Conservation (phyloP, 2,329 filamentous ascomycete genomes). For the Trichothecium roseum region DNA sequence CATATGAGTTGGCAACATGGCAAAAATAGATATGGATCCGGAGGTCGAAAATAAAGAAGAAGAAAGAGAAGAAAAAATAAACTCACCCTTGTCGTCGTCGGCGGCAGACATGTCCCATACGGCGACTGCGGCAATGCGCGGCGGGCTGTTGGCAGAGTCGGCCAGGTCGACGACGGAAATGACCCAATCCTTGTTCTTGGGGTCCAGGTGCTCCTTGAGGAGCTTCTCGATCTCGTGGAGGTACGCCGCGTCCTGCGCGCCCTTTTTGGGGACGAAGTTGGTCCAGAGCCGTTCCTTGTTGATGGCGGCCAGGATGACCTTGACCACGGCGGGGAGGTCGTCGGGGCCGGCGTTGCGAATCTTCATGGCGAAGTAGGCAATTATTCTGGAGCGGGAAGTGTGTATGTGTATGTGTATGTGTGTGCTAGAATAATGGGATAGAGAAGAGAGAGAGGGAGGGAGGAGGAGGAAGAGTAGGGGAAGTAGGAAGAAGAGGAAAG, state of each 20-base stretch:
- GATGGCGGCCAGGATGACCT: slow-evolving; percentile 7
- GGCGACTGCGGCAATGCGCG: slow-evolving; percentile 7
- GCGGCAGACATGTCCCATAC: slow-evolving; percentile 9
- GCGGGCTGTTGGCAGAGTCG: slow-evolving; percentile 2
- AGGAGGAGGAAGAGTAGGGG: no score
- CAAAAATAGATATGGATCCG: no score
- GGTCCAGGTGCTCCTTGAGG: slow-evolving; percentile 8
- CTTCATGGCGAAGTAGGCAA: no score
- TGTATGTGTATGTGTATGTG: no score
- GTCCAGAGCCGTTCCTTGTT: slow-evolving; percentile 7
- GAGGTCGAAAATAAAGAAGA: no score
- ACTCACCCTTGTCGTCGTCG: slow-evolving; percentile 5
- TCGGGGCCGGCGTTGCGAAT: slow-evolving; percentile 5
- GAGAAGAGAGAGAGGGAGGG: no score
- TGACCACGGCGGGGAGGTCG: slow-evolving; percentile 6
- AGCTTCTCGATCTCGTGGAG: slow-evolving; percentile 5
- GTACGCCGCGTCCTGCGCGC: slow-evolving; percentile 7
- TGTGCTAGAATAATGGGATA: no score
- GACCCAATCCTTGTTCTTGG: slow-evolving; percentile 8
- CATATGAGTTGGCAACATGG: no score
- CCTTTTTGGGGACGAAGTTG: slow-evolving; percentile 5
- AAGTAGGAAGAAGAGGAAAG: no score
- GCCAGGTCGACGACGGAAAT: slow-evolving; percentile 8
- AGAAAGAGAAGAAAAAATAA: no score
- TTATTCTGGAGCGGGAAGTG: no score